Base-by-base conservation (phyloP, 225 moss, liverwort and hornwort species). In the Rhytidiadelphus loreus region DNA sequence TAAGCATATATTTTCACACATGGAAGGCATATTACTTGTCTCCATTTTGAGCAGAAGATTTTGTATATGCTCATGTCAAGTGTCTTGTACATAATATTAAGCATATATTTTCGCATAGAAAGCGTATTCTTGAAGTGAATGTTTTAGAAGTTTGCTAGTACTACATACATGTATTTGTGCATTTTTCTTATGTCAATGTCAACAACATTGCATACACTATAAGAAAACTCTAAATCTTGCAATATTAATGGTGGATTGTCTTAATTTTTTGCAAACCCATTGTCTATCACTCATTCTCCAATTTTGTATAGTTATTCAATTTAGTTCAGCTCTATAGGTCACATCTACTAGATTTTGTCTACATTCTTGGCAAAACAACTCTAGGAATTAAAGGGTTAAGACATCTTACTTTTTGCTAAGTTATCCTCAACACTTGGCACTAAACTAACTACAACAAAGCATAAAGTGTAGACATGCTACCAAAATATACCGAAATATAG, bases 221-320 rank as follows among this genome's bases (percentile, higher is more conserved):
- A 0, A 70, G 0, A 0, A 70, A 41, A 25, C n/a, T 41, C 0
- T 41, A 14, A 70, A 23, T 70, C 3, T 70, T 0, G 5, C 41
- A 24, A 70, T 41, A 39, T 4, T 4, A 69, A 69, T 1, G 7
- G 1, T 39, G 24, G 13, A 66, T n/a, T 2, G 3, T 22, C 2
- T 12, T 23, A 23, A n/a, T 23, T 22, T 12, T 68, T n/a, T 68
- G 12, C 22, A 68, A 6, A n/a, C 4, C 13, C 13, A 23, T 12
- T 68, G 13, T 37, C 20, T 21, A 37, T 21, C 37, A 37, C 6
- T 12, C 66, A 37, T 21, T 21, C 2, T n/a, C 23, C 13, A n/a
- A n/a, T 23, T 68, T n/a, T 2, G 22, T 68, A 68, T 1, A 2
- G 4, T 23, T 22, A n/a, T 0, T 7, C n/a, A n/a, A 12, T n/a